Evolutionary conservation across 2,329 filamentous ascomycete genomes (phyloP).

Genomic region (Trichoderma atrobrunneum): DNA sequence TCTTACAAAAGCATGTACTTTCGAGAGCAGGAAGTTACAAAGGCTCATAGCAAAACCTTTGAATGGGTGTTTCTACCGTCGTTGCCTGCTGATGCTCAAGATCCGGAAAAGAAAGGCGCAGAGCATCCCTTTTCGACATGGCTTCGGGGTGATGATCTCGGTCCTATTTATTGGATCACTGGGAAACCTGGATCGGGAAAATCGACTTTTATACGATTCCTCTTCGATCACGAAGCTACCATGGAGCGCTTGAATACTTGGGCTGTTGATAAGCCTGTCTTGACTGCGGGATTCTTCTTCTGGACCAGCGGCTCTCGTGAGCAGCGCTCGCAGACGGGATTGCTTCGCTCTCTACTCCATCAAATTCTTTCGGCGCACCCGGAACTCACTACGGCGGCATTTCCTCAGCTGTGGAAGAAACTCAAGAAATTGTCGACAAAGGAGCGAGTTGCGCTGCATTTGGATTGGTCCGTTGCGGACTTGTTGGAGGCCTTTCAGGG

Average conservation of each 20-base stretch:
- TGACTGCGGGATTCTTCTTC: conserved; percentile 43
- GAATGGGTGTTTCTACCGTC: conserved; percentile 36
- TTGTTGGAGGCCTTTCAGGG: conserved; percentile 28
- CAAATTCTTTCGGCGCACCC: conserved; percentile 32
- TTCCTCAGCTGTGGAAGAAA: conserved; percentile 31
- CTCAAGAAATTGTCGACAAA: conserved; percentile 30
- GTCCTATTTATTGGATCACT: conserved; percentile 37
- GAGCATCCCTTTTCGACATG: conserved; percentile 28
- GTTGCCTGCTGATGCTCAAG: neutral
- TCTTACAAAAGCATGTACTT: conserved; percentile 34
- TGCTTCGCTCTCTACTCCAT: conserved; percentile 37
- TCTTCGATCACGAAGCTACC: conserved; percentile 28
- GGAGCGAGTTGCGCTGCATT: conserved; percentile 29
- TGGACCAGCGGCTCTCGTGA: conserved; percentile 42
- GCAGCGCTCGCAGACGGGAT: conserved; percentile 37
- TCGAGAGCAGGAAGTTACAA: conserved; percentile 31
- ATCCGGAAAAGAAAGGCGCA: neutral
- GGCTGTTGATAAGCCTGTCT: conserved; percentile 28
- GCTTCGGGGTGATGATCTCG: conserved; percentile 25
- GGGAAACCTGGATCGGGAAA: conserved; percentile 47
- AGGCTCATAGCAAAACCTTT: conserved; percentile 34
- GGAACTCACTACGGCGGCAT: conserved; percentile 26
- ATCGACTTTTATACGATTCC: conserved; percentile 43
- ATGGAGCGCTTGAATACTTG: conserved; percentile 26
- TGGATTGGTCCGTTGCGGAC: conserved; percentile 34